Percentiles rank a stretch among this genome's conserved stretches.
phyloP scores from a whole-genome alignment of 169 alveolate species.

The Hammondia hammondi region DNA sequence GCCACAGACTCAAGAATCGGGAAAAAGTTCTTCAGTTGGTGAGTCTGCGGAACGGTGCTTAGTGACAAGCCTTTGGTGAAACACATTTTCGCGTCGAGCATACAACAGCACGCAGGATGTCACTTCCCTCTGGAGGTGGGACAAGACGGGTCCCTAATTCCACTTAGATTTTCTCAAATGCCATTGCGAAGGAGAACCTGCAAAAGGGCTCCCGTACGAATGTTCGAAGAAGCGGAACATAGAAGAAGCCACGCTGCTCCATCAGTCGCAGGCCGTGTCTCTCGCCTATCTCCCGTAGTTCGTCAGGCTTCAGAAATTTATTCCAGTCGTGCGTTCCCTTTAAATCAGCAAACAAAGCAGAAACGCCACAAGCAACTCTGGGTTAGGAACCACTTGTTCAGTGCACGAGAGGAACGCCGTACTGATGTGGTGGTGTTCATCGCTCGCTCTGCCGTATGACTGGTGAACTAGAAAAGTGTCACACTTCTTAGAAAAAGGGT shows the following conservation, averaged over 20 bases:
- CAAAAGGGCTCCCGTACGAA: neutral
- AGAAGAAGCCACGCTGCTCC: conserved; percentile 11
- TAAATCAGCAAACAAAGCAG: neutral
- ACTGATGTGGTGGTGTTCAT: neutral
- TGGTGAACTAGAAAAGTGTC: neutral
- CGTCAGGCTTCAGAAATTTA: neutral
- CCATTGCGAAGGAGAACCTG: neutral
- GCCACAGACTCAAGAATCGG: no score
- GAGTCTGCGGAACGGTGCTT: no score
- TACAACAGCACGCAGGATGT: neutral
- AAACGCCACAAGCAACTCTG: no score
- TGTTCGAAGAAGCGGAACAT: neutral
- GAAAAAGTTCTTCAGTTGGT: no score
- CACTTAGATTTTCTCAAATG: neutral
- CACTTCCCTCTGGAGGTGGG: neutral
- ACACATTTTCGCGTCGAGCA: neutral
- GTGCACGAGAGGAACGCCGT: no score
- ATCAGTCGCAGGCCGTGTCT: conserved; percentile 21
- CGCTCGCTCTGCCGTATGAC: neutral
- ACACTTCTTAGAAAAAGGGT: no score
- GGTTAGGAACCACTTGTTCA: no score
- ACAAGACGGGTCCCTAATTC: neutral
- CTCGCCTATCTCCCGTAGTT: neutral
- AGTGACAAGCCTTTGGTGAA: neutral
- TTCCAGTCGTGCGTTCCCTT: conserved; percentile 9